Evolutionary conservation across 352 stramenopile species (phyloP), one percentile per base, ranked within the genome.

Genomic region (Discostella stelligera): DNA sequence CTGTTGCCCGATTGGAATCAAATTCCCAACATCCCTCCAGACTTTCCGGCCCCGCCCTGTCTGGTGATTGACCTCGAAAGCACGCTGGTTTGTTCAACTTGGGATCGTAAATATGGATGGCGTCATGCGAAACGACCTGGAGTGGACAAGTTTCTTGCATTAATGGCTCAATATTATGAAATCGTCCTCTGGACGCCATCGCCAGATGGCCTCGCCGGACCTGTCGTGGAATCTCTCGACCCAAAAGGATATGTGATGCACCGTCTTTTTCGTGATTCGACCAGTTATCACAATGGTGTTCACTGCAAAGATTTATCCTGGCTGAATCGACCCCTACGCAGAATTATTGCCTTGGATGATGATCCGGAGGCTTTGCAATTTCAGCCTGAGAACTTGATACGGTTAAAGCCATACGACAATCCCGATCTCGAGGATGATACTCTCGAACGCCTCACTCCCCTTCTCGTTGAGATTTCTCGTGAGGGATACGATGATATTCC

Each of bases 121-220:
- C 77, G 91, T 14, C 83, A 93, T 54, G 89, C 89, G n/a, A 95
- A 95, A 66, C 84, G 94, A 30, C 94, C 94, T 11, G 94, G 93
- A 46, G 89, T 95, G 14, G 94, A 97, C 52, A 90, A 93, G 63
- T 96, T 97, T 67, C 73, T 97, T 11, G 67, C 87, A 6, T 86
- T 89, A n/a, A 86, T 97, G 70, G 82, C 84, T 48, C 87, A 95
- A 74, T 95, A 96, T 71, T 97, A 97, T 77, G 94, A 97, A 79
- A 96, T 97, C 74, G 94, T 96, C 4, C 71, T 97, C 25, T 95
- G 94, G 68, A 93, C 77, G 49, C 88, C 88, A 13, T 87, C 72
- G 25, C 76, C 84, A 16, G 84, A 91, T 39, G 85, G 79, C 16
- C 69, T 93, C n/a, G 89, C 86, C 10, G 86, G 87, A 48, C 88